These are phyloP conservation scores for Solanum chilense DNA, from an alignment of 257 asterid species.

Conservation along the genomic window DNA sequence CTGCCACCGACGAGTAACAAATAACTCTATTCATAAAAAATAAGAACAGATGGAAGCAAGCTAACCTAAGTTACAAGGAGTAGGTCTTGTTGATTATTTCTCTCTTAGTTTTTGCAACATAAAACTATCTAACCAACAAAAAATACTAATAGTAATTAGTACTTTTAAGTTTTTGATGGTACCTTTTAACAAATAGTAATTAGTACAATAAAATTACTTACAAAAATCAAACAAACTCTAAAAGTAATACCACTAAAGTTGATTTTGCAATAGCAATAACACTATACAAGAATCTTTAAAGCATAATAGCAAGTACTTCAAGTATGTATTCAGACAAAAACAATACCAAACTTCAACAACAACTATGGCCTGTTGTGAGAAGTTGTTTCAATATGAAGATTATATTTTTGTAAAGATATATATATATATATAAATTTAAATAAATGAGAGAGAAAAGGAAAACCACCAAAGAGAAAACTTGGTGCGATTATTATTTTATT, in stretches of 20 bases:
- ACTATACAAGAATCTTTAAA: not conserved
- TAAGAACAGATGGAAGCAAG: not conserved
- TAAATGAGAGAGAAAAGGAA: not conserved
- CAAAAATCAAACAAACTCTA: not conserved
- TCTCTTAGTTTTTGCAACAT: not conserved
- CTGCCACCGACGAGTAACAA: not conserved
- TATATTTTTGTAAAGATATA: not conserved
- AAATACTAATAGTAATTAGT: not conserved
- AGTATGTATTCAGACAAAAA: not conserved
- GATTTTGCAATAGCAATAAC: not conserved
- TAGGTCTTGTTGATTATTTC: not conserved
- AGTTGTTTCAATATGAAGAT: not conserved
- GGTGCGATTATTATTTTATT: slow-evolving; percentile 42
- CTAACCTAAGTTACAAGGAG: not conserved
- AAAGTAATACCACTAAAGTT: not conserved
- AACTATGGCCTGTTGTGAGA: not conserved
- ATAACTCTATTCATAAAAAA: not conserved
- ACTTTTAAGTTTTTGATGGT: not conserved
- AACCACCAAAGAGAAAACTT: slow-evolving; percentile 27
- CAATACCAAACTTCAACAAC: not conserved
- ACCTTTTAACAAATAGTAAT: not conserved
- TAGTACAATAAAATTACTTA: not conserved
- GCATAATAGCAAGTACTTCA: not conserved
- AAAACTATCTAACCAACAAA: not conserved
- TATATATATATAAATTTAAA: no score